Base-by-base conservation (phyloP, 2,329 filamentous ascomycete genomes). In the Emmonsia crescens region DNA sequence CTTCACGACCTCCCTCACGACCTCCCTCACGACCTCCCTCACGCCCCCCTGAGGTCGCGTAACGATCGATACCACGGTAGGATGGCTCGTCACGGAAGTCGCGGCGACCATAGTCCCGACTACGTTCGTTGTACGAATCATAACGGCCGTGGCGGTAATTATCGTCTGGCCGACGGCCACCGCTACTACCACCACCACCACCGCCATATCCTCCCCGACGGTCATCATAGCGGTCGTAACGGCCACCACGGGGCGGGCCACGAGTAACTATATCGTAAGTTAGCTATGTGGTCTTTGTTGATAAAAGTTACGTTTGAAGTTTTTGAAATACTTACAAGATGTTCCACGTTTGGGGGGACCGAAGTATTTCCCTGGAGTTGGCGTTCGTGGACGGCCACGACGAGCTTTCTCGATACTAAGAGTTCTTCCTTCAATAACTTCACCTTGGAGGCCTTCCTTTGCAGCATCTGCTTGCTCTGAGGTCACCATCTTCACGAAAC, bases 331-430 rank as follows among this genome's bases (percentile, higher is more conserved):
- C 21, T 52, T 58, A 44, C 56, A 57, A 52, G 65, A 79, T 88
- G 81, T 80, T 94, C 92, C 92, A 82, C 94, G 85, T 86, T 99
- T 99, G 66, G 94, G 94, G 65, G 94, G 94, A 59, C 94, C 94
- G 73, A 96, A 97, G 83, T 99, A 99, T 81, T 97, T 97, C 79
- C 94, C 94, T 57, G 94, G 94, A 62, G 94, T 99, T 42, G 94
- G 94, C 62, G 93, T 97, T 72, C 94, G 89, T 70, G 94, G 94
- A 68, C 91, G 89, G 74, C 90, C 89, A 76, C 94, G 91, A 71
- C 94, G 91, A 71, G 94, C 94, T 84, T 97, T 99, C 82, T 99
- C 94, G 68, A 99, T 97, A 83, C 92, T 96, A 71, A 99, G 80
- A 64, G 92, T 96, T 70, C 94, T 89, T 64, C 94, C 94, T 73